Evolutionary conservation across 257 asterid genomes (phyloP).

Genomic region (Solanum sitiens): DNA sequence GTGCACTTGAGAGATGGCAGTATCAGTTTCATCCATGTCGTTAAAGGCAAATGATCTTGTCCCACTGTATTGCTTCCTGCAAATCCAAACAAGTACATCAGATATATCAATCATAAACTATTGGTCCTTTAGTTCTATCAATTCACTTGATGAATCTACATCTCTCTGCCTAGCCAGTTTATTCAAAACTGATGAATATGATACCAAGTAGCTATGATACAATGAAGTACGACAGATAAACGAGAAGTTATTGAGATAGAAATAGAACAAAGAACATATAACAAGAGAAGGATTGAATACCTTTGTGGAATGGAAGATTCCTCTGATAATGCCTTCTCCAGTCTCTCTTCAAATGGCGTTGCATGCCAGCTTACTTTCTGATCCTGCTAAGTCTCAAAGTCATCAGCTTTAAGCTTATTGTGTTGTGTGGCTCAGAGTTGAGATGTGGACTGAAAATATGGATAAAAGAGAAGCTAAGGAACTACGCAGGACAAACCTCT

Average conservation of each 20-base stretch:
- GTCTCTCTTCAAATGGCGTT: conserved; percentile 92
- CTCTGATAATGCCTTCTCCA: conserved; percentile 88
- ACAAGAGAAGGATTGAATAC: conserved; percentile 15
- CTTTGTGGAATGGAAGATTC: conserved; percentile 50
- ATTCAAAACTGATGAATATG: neutral
- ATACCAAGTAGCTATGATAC: neutral
- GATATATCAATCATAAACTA: neutral
- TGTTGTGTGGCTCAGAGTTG: conserved; percentile 3
- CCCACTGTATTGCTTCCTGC: conserved; percentile 32
- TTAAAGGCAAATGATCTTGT: conserved; percentile 20
- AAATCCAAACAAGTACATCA: neutral
- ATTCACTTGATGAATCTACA: neutral
- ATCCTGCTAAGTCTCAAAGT: conserved; percentile 13
- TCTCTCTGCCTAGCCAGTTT: neutral
- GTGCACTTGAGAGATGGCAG: conserved; percentile 46
- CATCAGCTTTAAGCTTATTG: neutral
- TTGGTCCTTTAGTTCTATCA: neutral
- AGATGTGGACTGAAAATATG: neutral
- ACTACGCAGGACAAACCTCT: conserved; percentile 37
- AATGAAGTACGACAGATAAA: neutral
- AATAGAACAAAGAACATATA: neutral
- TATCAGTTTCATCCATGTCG: conserved; percentile 46
- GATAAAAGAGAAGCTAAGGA: neutral
- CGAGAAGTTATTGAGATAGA: neutral
- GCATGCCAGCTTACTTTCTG: conserved; percentile 96